phyloP scores from a whole-genome alignment of 805 yeast genomes.

The Saccharomyces jurei region DNA sequence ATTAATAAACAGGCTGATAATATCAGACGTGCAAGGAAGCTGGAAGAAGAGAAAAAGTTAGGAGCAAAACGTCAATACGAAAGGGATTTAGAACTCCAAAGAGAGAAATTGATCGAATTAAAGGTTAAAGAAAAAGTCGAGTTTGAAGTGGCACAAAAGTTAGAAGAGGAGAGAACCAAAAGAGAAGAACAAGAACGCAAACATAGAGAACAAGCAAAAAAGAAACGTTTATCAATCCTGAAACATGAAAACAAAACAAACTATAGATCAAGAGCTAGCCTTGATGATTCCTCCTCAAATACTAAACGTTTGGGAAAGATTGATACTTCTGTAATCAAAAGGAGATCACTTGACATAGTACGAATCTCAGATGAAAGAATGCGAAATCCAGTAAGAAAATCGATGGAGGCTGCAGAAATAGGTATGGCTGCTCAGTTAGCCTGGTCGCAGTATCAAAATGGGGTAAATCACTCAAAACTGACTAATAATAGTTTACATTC shows the following conservation, averaged over 20 bases:
- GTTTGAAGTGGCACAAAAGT: slow-evolving; percentile 13
- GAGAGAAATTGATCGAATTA: slow-evolving; percentile 17
- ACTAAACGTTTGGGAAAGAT: not conserved
- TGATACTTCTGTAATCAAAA: slow-evolving; percentile 4
- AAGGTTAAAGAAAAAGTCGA: slow-evolving; percentile 23
- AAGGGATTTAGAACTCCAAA: slow-evolving; percentile 13
- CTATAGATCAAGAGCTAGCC: not conserved
- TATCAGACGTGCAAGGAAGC: slow-evolving; percentile 14
- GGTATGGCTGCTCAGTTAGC: slow-evolving; percentile 20
- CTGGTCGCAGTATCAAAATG: slow-evolving; percentile 10
- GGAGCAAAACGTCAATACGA: slow-evolving; percentile 9
- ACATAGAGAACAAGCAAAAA: slow-evolving; percentile 5
- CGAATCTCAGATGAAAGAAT: slow-evolving; percentile 1
- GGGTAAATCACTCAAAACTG: not conserved
- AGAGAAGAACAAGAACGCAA: slow-evolving; percentile 3
- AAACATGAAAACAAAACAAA: not conserved
- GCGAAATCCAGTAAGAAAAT: slow-evolving; percentile 5
- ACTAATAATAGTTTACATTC: not conserved
- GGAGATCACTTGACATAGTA: slow-evolving; percentile 3
- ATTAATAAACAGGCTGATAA: slow-evolving; percentile 18
- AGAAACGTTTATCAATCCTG: slow-evolving; percentile 1
- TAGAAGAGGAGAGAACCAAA: slow-evolving; percentile 10
- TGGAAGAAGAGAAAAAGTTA: slow-evolving; percentile 6
- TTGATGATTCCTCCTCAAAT: not conserved
- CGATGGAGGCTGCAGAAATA: slow-evolving; percentile 9